Percentiles rank a stretch among this genome's conserved stretches.
Conservation (phyloP, 352 stramenopile genomes). For the Phytophthora colocasiae region DNA sequence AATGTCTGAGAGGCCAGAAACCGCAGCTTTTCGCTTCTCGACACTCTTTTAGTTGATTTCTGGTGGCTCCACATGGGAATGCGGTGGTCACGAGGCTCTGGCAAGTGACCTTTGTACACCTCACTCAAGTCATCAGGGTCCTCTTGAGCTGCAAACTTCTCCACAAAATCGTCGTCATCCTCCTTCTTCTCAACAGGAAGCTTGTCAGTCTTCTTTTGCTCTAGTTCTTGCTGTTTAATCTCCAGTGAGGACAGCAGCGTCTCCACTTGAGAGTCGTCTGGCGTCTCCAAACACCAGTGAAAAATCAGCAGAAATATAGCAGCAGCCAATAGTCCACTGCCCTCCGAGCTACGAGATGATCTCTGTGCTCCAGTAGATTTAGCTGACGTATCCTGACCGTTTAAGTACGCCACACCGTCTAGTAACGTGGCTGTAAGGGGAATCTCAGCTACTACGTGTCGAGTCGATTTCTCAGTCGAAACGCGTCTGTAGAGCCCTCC, state of each 20-base stretch:
- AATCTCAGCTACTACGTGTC: slow-evolving; percentile 11
- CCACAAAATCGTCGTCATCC: slow-evolving; percentile 24
- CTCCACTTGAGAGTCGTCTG: slow-evolving; percentile 22
- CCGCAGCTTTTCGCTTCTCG: slow-evolving; percentile 38
- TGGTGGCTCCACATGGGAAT: slow-evolving; percentile 10
- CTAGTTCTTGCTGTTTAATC: slow-evolving; percentile 1
- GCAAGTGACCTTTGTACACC: slow-evolving; percentile 60
- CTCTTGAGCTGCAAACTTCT: slow-evolving; percentile 58
- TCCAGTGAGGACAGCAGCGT: slow-evolving; percentile 37
- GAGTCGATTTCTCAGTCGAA: slow-evolving; percentile 15
- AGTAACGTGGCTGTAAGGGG: slow-evolving; percentile 51
- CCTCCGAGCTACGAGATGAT: slow-evolving; percentile 36
- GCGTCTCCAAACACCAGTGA: slow-evolving; percentile 35
- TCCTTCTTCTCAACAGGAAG: not conserved
- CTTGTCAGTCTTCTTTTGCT: not conserved
- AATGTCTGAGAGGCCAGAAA: slow-evolving; percentile 52
- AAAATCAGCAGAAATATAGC: slow-evolving; percentile 55
- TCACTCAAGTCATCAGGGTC: slow-evolving; percentile 69
- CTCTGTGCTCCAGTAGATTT: slow-evolving; percentile 5
- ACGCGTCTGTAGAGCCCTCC: slow-evolving; percentile 48
- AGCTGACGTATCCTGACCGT: slow-evolving; percentile 1
- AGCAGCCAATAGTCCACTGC: slow-evolving; percentile 48
- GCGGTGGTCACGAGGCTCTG: slow-evolving; percentile 1
- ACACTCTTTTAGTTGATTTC: slow-evolving; percentile 1
- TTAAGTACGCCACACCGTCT: slow-evolving; percentile 57